Evolutionary conservation across 805 yeast genomes (phyloP).

Genomic region (Zygotorulaspora danielsina): DNA sequence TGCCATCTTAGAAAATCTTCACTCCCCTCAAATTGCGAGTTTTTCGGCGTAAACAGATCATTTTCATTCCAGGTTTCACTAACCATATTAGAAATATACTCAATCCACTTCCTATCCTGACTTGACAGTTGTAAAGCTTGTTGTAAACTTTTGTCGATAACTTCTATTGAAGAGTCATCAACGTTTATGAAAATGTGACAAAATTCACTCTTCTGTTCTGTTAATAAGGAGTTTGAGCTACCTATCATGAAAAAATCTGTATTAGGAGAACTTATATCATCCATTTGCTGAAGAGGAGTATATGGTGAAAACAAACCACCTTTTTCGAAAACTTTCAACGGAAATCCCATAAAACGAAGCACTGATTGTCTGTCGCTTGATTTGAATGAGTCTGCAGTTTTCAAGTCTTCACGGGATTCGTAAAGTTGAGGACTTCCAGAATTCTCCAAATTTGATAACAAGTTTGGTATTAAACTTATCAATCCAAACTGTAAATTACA

Average conservation of each 20-base stretch:
- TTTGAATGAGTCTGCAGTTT: constrained; percentile 61
- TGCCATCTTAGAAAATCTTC: constrained; percentile 86
- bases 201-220: constrained; percentile 55
- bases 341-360: constrained; percentile 78
- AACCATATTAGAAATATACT: constrained; percentile 50
- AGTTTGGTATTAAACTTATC: constrained; percentile 76
- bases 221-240: constrained; percentile 76
- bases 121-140: constrained; percentile 46
- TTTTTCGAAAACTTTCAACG: constrained; percentile 76
- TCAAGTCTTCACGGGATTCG: constrained; percentile 48
- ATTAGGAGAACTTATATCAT: constrained; percentile 55
- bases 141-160: constrained; percentile 41
- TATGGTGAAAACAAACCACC: constrained; percentile 92
- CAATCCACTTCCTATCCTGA: constrained; percentile 74
- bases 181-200: constrained; percentile 73
- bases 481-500: constrained; percentile 82
- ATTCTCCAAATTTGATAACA: constrained; percentile 66
- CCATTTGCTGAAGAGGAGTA: constrained; percentile 87
- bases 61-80: constrained; percentile 40
- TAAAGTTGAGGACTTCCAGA: constrained; percentile 73
- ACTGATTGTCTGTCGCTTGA: constrained; percentile 77
- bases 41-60: constrained; percentile 39
- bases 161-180: constrained; percentile 48
- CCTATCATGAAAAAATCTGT: constrained; percentile 73
- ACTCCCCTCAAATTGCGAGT: constrained; percentile 57